A percentile compares a stretch with the other conserved stretches of the same genome.
These are phyloP conservation scores for Mesotaenium endlicherianum DNA, from an alignment of 139 green algal genomes.

Conservation along the genomic window DNA sequence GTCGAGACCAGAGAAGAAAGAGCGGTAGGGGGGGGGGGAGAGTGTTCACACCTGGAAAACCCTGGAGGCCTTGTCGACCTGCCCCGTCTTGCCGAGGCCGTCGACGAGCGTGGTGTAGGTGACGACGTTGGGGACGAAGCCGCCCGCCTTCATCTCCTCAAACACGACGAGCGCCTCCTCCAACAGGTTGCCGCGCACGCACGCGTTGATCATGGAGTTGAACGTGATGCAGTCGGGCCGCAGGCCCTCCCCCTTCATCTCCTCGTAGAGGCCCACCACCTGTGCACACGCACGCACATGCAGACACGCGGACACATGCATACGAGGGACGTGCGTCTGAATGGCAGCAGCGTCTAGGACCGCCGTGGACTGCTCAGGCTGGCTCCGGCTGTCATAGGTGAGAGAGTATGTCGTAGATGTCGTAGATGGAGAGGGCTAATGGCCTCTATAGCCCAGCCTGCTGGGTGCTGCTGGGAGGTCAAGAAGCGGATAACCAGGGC, in stretches of 20 bases:
- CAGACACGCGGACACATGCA: too few relatives aligned
- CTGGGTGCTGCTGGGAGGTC: too few relatives aligned
- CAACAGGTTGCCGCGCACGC: constrained; percentile 11
- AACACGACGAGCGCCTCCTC: constrained; percentile 34
- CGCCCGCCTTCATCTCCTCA: constrained; percentile 21
- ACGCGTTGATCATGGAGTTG: constrained; percentile 50
- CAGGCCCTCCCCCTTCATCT: constrained; percentile 32
- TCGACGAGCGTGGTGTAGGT: constrained; percentile 41
- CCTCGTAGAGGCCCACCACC: constrained; percentile 29
- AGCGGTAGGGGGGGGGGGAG: background rate
- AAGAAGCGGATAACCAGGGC: too few relatives aligned
- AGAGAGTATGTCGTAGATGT: background rate
- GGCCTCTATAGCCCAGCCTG: too few relatives aligned
- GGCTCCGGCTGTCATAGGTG: too few relatives aligned
- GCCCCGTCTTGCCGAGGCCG: constrained; percentile 14
- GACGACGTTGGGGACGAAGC: constrained; percentile 41
- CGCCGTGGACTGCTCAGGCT: too few relatives aligned
- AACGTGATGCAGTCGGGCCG: constrained; percentile 36
- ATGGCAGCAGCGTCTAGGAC: too few relatives aligned
- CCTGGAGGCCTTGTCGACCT: background rate
- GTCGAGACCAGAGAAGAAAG: background rate
- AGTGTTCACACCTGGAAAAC: constrained; percentile 22
- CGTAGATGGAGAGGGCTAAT: too few relatives aligned
- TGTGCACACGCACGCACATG: too few relatives aligned
- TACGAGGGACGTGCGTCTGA: too few relatives aligned